Evolutionary conservation across 768 basidiomycete species (phyloP).

Genomic region (Pleurotus pulmonarius): DNA sequence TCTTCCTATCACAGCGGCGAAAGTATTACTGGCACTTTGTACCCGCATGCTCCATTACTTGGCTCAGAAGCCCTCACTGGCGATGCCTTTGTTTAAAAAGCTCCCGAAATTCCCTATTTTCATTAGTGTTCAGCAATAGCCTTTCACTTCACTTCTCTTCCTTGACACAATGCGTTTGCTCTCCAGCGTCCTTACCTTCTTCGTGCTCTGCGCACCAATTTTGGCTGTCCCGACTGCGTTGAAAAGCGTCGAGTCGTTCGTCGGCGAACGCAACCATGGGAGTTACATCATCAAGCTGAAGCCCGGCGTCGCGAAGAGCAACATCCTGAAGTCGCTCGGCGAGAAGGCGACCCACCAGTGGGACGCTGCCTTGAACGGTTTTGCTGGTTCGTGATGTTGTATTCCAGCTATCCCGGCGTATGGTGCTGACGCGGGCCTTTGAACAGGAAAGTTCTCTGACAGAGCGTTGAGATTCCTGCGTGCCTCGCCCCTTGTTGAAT

Average conservation of each 20-base stretch:
- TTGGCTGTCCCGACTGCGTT: not conserved
- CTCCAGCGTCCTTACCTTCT: not conserved
- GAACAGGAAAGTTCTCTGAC: constrained; percentile 15
- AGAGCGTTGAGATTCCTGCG: constrained; percentile 21
- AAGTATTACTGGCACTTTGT: too few species aligned
- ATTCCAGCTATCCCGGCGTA: not conserved
- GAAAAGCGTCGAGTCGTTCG: constrained; percentile 6
- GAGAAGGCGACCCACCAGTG: constrained; percentile 10
- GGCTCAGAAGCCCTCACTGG: not conserved
- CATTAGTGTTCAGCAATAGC: not conserved
- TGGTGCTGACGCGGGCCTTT: not conserved
- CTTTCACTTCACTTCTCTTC: not conserved
- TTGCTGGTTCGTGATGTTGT: constrained; percentile 14
- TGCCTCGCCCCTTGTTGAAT: constrained; percentile 21
- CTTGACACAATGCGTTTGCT: not conserved
- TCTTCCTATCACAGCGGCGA: too few species aligned
- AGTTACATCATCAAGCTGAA: constrained; percentile 20
- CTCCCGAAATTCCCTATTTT: not conserved
- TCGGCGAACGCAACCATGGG: not conserved
- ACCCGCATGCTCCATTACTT: constrained; percentile 1
- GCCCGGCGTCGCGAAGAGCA: constrained; percentile 9
- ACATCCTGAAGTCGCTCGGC: constrained; percentile 6
- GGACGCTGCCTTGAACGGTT: constrained; percentile 18
- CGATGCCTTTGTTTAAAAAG: not conserved
- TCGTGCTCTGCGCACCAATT: not conserved